Percentiles rank a stretch among this genome's conserved stretches.
These are phyloP conservation scores for Termitomyces sp. DNA, from an alignment of 768 basidiomycete genomes.

Conservation along the genomic window DNA sequence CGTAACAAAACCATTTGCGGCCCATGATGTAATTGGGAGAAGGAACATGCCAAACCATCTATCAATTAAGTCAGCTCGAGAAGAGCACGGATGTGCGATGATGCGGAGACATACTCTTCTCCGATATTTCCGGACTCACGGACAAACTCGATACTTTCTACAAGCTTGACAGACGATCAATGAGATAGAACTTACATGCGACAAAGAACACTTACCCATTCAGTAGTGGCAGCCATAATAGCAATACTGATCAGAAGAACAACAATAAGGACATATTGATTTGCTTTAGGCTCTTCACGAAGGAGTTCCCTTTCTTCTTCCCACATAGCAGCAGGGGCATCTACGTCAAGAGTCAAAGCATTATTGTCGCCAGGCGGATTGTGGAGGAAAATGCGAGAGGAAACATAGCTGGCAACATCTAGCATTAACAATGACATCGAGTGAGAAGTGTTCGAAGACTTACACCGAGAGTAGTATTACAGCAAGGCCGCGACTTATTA, in stretches of 20 bases:
- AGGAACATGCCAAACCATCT: constrained; percentile 76
- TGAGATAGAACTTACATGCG: constrained; percentile 34
- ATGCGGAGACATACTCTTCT: constrained; percentile 39
- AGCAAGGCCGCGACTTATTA: constrained; percentile 64
- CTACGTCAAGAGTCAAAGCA: constrained; percentile 33
- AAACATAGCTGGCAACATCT: constrained; percentile 45
- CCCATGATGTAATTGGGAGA: constrained; percentile 70
- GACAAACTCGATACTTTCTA: constrained; percentile 59
- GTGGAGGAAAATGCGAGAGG: constrained; percentile 65
- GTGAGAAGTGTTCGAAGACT: constrained; percentile 16
- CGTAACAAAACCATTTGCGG: constrained; percentile 64
- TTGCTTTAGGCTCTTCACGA: constrained; percentile 48
- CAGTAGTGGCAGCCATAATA: constrained; percentile 66
- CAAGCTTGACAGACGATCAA: constrained; percentile 48
- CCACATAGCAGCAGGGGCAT: constrained; percentile 42
- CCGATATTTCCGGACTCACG: constrained; percentile 37
- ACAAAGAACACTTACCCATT: constrained; percentile 44
- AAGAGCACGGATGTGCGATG: neutral
- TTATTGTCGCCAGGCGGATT: constrained; percentile 64
- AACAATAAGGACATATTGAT: constrained; percentile 57
- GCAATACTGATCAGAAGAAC: constrained; percentile 50
- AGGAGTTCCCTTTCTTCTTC: constrained; percentile 33
- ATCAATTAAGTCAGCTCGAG: neutral
- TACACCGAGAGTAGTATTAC: constrained; percentile 60
- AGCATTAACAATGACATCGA: neutral